A percentile compares a stretch with the other conserved stretches of the same genome.
Evolutionary conservation across 1,284 basidiomycete genomes (phyloP).

Genomic region (Puccinia horiana): DNA sequence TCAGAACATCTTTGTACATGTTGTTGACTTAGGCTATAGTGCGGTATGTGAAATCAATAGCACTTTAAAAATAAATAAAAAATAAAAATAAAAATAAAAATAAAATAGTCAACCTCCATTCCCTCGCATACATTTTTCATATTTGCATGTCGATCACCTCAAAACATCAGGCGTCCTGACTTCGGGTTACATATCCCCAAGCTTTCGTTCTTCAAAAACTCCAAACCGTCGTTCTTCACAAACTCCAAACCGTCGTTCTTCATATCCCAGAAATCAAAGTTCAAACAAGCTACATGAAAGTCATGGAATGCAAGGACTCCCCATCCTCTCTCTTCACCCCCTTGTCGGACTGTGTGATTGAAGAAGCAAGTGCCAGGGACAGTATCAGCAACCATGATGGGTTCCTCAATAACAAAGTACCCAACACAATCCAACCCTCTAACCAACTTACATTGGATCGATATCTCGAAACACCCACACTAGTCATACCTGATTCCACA

Average conservation of each 20-base stretch:
- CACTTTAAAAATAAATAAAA: no score
- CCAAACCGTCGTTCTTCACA: neutral
- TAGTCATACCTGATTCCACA: neutral
- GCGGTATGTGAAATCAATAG: no score
- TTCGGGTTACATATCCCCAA: neutral
- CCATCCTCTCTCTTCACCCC: constrained; percentile 15
- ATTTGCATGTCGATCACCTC: neutral
- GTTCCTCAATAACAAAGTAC: neutral
- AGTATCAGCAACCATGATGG: constrained; percentile 22
- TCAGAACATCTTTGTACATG: no score
- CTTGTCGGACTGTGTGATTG: constrained; percentile 11
- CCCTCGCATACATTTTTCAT: neutral
- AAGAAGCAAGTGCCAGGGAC: constrained; percentile 19
- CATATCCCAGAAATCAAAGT: neutral
- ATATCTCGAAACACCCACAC: constrained; percentile 12
- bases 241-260: neutral
- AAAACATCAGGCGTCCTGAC: neutral
- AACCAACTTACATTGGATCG: neutral
- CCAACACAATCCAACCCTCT: neutral
- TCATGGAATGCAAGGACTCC: constrained; percentile 22
- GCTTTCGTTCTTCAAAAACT: neutral
- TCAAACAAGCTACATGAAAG: neutral
- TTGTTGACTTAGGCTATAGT: no score
- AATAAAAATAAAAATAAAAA: no score
- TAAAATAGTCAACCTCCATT: neutral